Evolutionary conservation across 305 asterid species (phyloP).

Genomic region (Fraxinus xanthoxyloides): DNA sequence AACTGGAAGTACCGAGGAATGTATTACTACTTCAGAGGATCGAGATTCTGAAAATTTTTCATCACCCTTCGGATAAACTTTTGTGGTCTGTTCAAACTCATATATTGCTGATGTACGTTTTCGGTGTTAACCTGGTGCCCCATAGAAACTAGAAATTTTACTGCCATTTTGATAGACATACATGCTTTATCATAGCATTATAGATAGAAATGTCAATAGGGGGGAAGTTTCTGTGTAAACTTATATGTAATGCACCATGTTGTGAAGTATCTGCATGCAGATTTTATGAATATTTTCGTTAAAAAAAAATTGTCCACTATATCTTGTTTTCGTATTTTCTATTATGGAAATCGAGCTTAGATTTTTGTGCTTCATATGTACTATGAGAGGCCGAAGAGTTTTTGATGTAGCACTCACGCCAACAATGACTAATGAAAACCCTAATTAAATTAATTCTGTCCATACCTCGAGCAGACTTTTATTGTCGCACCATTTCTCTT

Average conservation of each 20-base stretch:
- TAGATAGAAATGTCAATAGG: slow-evolving; percentile 7
- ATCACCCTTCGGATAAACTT: not conserved
- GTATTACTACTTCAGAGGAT: not conserved
- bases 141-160: not conserved
- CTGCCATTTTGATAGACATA: not conserved
- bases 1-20: not conserved
- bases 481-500: not conserved
- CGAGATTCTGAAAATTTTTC: not conserved
- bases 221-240: not conserved
- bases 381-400: not conserved
- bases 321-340: not conserved
- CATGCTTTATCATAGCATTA: not conserved
- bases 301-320: not conserved
- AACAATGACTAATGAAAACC: not conserved
- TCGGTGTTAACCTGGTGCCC: not conserved
- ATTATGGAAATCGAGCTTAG: not conserved
- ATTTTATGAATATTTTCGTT: not conserved
- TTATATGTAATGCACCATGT: not conserved
- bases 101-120: not conserved
- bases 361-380: not conserved
- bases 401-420: too few relatives aligned
- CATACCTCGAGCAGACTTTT: not conserved
- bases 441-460: not conserved
- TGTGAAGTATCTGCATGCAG: not conserved
- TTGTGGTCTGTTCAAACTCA: not conserved